Percentiles rank a stretch among this genome's conserved stretches.
phyloP scores from a whole-genome alignment of 805 yeast genomes.

The Starmerella etchellsii region DNA sequence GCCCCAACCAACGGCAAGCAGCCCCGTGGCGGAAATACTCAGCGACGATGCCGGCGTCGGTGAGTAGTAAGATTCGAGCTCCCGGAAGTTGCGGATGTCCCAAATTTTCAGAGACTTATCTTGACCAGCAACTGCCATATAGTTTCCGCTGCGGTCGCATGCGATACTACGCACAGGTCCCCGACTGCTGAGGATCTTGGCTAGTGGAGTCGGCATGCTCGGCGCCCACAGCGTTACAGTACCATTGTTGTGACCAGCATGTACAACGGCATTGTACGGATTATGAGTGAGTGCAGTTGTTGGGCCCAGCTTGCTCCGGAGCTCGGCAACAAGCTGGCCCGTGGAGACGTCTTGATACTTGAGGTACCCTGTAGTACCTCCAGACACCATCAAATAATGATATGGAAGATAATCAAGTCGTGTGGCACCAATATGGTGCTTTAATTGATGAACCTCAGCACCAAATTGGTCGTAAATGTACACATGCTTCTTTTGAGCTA shows the following conservation, averaged over 20 bases:
- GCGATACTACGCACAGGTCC: constrained; percentile 84
- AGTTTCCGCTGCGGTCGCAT: constrained; percentile 78
- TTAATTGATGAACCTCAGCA: constrained; percentile 77
- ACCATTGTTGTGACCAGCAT: constrained; percentile 87
- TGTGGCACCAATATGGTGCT: constrained; percentile 79
- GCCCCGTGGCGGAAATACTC: constrained; percentile 75
- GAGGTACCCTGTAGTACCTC: constrained; percentile 79
- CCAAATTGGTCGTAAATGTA: constrained; percentile 88
- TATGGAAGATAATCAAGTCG: constrained; percentile 80
- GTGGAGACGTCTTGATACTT: constrained; percentile 94
- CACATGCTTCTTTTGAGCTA: constrained; percentile 89
- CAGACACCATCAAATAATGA: constrained; percentile 74
- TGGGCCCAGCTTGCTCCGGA: constrained; percentile 81
- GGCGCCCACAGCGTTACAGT: constrained; percentile 92
- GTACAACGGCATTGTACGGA: constrained; percentile 92
- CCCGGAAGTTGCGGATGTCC: constrained; percentile 80
- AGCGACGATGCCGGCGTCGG: constrained; percentile 80
- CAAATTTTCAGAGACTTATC: constrained; percentile 78
- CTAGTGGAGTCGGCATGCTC: constrained; percentile 70
- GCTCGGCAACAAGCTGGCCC: constrained; percentile 71
- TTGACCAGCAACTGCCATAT: constrained; percentile 87
- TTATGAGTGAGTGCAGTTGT: constrained; percentile 78
- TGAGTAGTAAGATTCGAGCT: constrained; percentile 53
- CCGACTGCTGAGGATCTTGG: constrained; percentile 61
- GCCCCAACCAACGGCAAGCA: constrained; percentile 86